phyloP scores from a whole-genome alignment of 2,329 filamentous ascomycete genomes.

The Didymella keratinophila region DNA sequence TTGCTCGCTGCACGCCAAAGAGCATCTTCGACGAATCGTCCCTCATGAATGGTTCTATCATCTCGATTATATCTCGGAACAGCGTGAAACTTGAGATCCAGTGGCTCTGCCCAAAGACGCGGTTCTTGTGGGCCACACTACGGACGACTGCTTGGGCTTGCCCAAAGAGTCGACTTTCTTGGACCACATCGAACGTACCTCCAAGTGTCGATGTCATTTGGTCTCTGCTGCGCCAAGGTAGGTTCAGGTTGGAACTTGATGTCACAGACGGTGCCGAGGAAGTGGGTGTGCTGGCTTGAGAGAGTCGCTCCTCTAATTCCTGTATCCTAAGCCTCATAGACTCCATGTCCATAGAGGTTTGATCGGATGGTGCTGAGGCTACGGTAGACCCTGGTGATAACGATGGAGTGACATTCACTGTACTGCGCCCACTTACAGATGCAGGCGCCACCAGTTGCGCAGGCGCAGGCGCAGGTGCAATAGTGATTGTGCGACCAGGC shows the following conservation, averaged over 20 bases:
- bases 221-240: constrained; percentile 50
- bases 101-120: constrained; percentile 65
- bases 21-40: constrained; percentile 51
- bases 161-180: constrained; percentile 47
- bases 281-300: constrained; percentile 19
- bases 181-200: constrained; percentile 56
- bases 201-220: constrained; percentile 40
- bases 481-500: constrained; percentile 22
- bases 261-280: constrained; percentile 6
- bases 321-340: constrained; percentile 52
- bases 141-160: constrained; percentile 49
- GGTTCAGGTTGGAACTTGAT: constrained; percentile 31
- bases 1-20: constrained; percentile 58
- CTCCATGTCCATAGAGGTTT: constrained; percentile 47
- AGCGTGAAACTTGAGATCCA: constrained; percentile 61
- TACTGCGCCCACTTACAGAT: neutral
- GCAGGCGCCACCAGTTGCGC: no score
- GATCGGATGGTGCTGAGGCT: constrained; percentile 28
- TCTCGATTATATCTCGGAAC: constrained; percentile 55
- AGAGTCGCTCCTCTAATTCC: constrained; percentile 55
- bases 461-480: constrained; percentile 3
- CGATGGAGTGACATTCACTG: neutral
- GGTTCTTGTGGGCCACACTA: constrained; percentile 63
- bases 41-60: constrained; percentile 53
- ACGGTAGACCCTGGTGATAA: constrained; percentile 3